Percentiles rank a stretch among this genome's conserved stretches.
Conservation (phyloP, 139 green algal species). For the Nannochloris sp. region DNA sequence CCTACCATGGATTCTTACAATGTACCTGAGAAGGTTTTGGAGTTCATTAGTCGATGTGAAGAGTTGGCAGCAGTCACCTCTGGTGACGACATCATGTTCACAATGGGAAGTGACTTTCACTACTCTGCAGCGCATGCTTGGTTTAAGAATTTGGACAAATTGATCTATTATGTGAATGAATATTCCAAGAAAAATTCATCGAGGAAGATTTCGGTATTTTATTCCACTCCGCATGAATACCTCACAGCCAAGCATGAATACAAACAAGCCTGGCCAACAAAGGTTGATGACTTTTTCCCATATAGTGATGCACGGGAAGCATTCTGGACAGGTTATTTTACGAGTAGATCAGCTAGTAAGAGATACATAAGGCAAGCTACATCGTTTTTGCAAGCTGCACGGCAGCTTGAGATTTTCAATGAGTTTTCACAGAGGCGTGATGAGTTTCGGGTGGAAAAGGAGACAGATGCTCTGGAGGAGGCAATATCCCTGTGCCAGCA, state of each 20-base stretch:
- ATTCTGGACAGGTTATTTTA: slow-evolving; percentile 76
- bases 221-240: slow-evolving; percentile 74
- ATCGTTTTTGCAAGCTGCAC: slow-evolving; percentile 55
- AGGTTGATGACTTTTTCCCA: slow-evolving; percentile 84
- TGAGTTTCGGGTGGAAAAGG: neutral
- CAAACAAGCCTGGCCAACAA: slow-evolving; percentile 47
- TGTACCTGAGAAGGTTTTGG: slow-evolving; percentile 51
- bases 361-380: slow-evolving; percentile 44
- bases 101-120: slow-evolving; percentile 80
- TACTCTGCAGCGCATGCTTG: slow-evolving; percentile 52
- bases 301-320: slow-evolving; percentile 69
- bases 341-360: slow-evolving; percentile 64
- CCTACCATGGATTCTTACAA: slow-evolving; percentile 61
- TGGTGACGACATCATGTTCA: slow-evolving; percentile 68
- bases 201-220: slow-evolving; percentile 40
- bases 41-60: slow-evolving; percentile 48
- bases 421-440: neutral
- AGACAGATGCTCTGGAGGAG: slow-evolving; percentile 42
- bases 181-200: slow-evolving; percentile 57
- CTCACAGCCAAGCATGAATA: slow-evolving; percentile 56
- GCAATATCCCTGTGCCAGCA: slow-evolving; percentile 66
- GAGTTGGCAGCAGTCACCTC: slow-evolving; percentile 17
- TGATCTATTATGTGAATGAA: slow-evolving; percentile 48
- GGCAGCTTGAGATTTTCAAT: slow-evolving; percentile 54
- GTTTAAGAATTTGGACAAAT: slow-evolving; percentile 82